phyloP scores from a whole-genome alignment of 371 early-diverging fungal genomes.

The Mucor circinelloides region DNA sequence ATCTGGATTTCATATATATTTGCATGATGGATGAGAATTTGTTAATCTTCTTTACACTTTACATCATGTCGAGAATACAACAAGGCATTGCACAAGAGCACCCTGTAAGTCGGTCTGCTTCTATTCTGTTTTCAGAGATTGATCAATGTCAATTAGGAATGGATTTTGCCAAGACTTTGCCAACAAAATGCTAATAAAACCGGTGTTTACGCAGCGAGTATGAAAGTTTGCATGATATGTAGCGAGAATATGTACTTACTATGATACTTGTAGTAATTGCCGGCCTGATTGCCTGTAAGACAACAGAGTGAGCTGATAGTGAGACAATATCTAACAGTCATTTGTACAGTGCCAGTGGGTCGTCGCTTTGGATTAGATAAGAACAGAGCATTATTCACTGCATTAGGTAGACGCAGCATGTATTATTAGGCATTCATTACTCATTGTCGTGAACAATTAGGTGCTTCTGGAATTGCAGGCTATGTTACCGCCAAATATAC shows the following conservation, averaged over 20 bases:
- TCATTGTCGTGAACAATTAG: neutral
- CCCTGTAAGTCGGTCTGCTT: constrained; percentile 6
- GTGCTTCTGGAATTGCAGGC: constrained; percentile 18
- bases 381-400: constrained; percentile 20
- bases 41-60: neutral
- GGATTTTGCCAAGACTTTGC: constrained; percentile 25
- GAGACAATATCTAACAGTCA: neutral
- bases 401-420: constrained; percentile 15
- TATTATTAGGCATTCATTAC: neutral
- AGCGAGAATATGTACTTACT: neutral
- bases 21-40: neutral
- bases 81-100: constrained; percentile 25
- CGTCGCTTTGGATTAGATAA: constrained; percentile 20
- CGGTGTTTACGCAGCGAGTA: constrained; percentile 25
- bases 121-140: neutral
- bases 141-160: constrained; percentile 12
- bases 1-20: neutral
- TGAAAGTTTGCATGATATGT: neutral
- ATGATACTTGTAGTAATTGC: constrained; percentile 5
- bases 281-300: constrained; percentile 17
- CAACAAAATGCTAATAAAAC: constrained; percentile 26
- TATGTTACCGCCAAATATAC: constrained; percentile 22
- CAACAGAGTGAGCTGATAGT: no score
- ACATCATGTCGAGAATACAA: constrained; percentile 19
- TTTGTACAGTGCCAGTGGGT: constrained; percentile 16